These are phyloP conservation scores for Alternaria arborescens DNA, from an alignment of 2,329 filamentous ascomycete species.

Conservation along the genomic window DNA sequence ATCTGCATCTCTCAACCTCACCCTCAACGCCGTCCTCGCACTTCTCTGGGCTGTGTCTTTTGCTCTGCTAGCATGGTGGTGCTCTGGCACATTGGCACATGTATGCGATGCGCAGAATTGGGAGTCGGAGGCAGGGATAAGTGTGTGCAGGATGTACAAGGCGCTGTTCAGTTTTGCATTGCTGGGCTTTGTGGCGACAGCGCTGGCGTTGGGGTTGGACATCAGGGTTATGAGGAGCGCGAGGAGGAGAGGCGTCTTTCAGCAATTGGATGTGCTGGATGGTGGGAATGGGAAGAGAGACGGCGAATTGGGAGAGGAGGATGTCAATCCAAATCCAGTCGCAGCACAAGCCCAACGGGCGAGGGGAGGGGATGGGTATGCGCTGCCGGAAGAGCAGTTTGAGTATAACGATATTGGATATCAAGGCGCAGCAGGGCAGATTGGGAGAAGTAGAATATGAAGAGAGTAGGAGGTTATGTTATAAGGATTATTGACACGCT, in stretches of 20 bases:
- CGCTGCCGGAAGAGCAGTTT: slow-evolving; percentile 54
- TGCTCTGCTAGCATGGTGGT: slow-evolving; percentile 63
- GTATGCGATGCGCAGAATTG: slow-evolving; percentile 61
- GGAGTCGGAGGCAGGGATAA: slow-evolving; percentile 63
- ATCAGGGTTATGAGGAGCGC: slow-evolving; percentile 54
- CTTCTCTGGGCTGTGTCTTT: slow-evolving; percentile 63
- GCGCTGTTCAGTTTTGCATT: slow-evolving; percentile 66
- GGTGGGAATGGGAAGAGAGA: slow-evolving; percentile 40
- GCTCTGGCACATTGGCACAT: slow-evolving; percentile 61
- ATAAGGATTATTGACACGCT: not conserved
- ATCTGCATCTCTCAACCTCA: slow-evolving; percentile 61
- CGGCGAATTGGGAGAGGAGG: slow-evolving; percentile 7
- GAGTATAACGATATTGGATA: slow-evolving; percentile 55
- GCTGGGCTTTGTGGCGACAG: slow-evolving; percentile 57
- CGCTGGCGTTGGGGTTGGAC: slow-evolving; percentile 61
- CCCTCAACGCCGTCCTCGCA: slow-evolving; percentile 58
- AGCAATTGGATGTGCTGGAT: slow-evolving; percentile 54
- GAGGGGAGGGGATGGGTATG: slow-evolving; percentile 49
- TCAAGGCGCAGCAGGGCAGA: slow-evolving; percentile 43
- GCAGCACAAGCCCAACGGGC: slow-evolving; percentile 17
- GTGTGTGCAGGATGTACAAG: slow-evolving; percentile 67
- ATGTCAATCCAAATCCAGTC: slow-evolving; percentile 39
- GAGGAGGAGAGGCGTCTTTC: slow-evolving; percentile 59
- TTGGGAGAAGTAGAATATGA: slow-evolving; percentile 22
- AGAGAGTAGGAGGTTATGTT: not conserved